A percentile compares a stretch with the other conserved stretches of the same genome.
phyloP scores from a whole-genome alignment of 1,139 yeast species.

The Williopsis jadinii region DNA sequence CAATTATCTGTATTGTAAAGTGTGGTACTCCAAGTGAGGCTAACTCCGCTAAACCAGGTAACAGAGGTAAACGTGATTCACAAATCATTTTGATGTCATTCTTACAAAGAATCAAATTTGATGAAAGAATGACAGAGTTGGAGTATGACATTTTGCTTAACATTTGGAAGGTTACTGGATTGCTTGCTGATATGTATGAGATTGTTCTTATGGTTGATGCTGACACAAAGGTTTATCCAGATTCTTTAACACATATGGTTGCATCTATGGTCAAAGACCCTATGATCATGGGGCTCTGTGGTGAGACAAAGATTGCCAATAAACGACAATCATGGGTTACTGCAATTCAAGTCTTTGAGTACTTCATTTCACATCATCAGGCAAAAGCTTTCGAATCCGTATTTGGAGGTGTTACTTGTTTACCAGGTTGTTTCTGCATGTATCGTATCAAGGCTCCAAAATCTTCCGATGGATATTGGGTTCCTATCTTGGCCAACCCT shows the following conservation, averaged over 20 bases:
- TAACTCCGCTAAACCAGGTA: conserved; percentile 81
- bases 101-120: conserved; percentile 84
- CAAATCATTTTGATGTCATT: conserved; percentile 92
- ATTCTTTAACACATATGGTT: conserved; percentile 84
- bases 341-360: conserved; percentile 92
- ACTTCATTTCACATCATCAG: conserved; percentile 93
- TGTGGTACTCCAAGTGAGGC: conserved; percentile 91
- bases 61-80: conserved; percentile 97
- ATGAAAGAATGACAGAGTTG: conserved; percentile 93
- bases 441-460: conserved; percentile 92
- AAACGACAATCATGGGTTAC: conserved; percentile 88
- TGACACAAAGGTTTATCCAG: conserved; percentile 89
- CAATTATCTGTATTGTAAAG: conserved; percentile 75
- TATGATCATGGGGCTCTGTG: conserved; percentile 89
- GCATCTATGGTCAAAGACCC: conserved; percentile 94
- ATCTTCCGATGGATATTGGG: conserved; percentile 89
- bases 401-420: conserved; percentile 94
- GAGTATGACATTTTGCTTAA: conserved; percentile 76
- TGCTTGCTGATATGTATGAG: conserved; percentile 84
- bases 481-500: conserved; percentile 91
- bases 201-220: conserved; percentile 94
- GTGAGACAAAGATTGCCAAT: conserved; percentile 92
- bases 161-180: conserved; percentile 83
- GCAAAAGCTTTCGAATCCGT: conserved; percentile 95
- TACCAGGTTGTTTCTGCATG: conserved; percentile 97